Conservation (phyloP, 805 yeast species). For the Kazachstania taianensis region DNA sequence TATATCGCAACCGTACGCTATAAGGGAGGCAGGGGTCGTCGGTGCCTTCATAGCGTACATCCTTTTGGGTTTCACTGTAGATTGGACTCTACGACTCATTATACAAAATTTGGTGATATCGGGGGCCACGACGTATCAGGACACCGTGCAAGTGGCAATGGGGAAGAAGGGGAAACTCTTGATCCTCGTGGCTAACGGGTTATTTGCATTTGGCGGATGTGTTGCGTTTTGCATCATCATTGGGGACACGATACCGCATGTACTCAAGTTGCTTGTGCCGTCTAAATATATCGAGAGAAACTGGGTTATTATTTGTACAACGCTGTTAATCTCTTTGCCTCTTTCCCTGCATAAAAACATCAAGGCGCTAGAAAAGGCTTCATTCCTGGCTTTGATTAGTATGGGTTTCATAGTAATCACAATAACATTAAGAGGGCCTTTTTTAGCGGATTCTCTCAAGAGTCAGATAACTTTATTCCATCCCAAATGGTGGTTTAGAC, state of each 20-base stretch:
- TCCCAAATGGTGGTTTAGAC: conserved; percentile 3
- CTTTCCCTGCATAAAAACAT: conserved; percentile 72
- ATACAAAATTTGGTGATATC: conserved; percentile 73
- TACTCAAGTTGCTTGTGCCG: conserved; percentile 52
- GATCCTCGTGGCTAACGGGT: conserved; percentile 66
- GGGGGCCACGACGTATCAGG: conserved; percentile 73
- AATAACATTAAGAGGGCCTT: conserved; percentile 67
- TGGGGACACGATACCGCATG: conserved; percentile 93
- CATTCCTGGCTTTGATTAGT: conserved; percentile 74
- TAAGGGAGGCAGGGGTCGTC: conserved; percentile 65
- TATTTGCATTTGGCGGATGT: conserved; percentile 90
- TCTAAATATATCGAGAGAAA: conserved; percentile 35
- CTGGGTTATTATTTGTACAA: conserved; percentile 58
- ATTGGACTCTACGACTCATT: conserved; percentile 78
- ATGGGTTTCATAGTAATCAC: conserved; percentile 71
- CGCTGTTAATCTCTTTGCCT: conserved; percentile 71
- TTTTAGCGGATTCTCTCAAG: conserved; percentile 36
- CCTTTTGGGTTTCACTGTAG: conserved; percentile 58
- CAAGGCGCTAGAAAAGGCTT: conserved; percentile 75
- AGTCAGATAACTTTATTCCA: conserved; percentile 26
- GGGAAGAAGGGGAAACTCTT: conserved; percentile 61
- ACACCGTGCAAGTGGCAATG: conserved; percentile 68
- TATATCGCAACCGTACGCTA: conserved; percentile 87
- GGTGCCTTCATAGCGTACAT: conserved; percentile 61
- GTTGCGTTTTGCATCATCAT: conserved; percentile 90